phyloP scores from a whole-genome alignment of 2,329 filamentous ascomycete species.

The Paradendryphiella salina region DNA sequence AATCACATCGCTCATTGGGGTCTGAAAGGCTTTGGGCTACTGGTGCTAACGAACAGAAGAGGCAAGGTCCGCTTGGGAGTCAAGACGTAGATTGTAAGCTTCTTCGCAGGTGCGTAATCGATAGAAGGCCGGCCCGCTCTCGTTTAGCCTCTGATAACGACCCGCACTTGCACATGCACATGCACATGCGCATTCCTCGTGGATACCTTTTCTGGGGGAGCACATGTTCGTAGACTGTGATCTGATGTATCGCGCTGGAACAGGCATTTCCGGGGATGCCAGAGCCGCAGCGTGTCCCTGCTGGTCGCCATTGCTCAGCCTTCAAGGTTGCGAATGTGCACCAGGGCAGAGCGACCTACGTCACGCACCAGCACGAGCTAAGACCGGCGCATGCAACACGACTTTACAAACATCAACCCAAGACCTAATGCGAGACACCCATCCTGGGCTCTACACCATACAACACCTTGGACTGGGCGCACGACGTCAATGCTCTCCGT shows the following conservation, averaged over 20 bases:
- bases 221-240: not conserved
- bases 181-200: slow-evolving; percentile 19
- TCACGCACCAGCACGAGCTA: slow-evolving; percentile 36
- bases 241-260: not conserved
- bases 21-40: too few species aligned
- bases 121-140: slow-evolving; percentile 29
- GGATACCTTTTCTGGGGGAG: not conserved
- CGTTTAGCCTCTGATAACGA: slow-evolving; percentile 23
- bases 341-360: slow-evolving; percentile 35
- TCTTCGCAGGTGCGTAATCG: slow-evolving; percentile 37
- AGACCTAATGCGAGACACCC: slow-evolving; percentile 13
- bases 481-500: slow-evolving; percentile 12
- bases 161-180: slow-evolving; percentile 28
- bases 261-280: slow-evolving; percentile 1
- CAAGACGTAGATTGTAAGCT: not conserved
- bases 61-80: too few species aligned
- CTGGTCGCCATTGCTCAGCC: slow-evolving; percentile 22
- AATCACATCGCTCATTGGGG: too few species aligned
- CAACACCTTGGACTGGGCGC: slow-evolving; percentile 10
- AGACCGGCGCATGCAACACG: slow-evolving; percentile 26
- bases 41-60: too few species aligned
- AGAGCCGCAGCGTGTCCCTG: slow-evolving; percentile 14
- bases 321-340: slow-evolving; percentile 15
- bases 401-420: slow-evolving; percentile 24
- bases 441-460: slow-evolving; percentile 51